Percentiles rank a stretch among this genome's conserved stretches.
Conservation (phyloP, 768 basidiomycete genomes). For the Chlorophyllum brunneum region DNA sequence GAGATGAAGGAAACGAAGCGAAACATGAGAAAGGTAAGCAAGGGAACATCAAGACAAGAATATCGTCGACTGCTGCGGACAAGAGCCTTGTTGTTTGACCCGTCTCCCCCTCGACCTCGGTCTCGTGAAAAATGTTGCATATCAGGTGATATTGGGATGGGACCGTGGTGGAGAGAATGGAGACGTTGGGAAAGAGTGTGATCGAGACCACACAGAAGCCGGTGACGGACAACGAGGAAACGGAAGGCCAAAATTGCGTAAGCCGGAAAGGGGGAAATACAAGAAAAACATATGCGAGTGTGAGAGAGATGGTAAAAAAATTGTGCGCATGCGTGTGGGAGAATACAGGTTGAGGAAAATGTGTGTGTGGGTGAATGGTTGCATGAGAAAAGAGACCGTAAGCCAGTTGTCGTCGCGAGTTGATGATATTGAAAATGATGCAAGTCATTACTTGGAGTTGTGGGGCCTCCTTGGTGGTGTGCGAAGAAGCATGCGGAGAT, state of each 20-base stretch:
- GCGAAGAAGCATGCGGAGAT: not conserved
- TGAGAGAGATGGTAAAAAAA: not conserved
- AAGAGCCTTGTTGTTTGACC: no score
- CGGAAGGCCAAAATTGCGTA: not conserved
- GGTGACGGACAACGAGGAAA: not conserved
- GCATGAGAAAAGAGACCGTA: slow-evolving; percentile 7
- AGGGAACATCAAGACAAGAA: no score
- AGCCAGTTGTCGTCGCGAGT: not conserved
- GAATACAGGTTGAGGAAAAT: slow-evolving; percentile 4
- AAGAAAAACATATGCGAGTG: not conserved
- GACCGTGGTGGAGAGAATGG: no score
- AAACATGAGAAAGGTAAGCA: no score
- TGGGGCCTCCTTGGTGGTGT: not conserved
- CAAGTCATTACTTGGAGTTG: not conserved
- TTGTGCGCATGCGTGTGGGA: slow-evolving; percentile 3
- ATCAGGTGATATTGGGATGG: no score
- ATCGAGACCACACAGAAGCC: no score
- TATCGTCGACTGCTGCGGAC: no score
- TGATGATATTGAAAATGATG: not conserved
- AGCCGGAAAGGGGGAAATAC: not conserved
- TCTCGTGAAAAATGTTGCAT: no score
- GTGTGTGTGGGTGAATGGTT: not conserved
- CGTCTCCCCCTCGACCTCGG: no score
- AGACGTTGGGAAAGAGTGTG: not conserved
- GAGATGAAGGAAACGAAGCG: no score